These are phyloP conservation scores for Candida glucosophila DNA, from an alignment of 1,139 yeast genomes.

Conservation along the genomic window DNA sequence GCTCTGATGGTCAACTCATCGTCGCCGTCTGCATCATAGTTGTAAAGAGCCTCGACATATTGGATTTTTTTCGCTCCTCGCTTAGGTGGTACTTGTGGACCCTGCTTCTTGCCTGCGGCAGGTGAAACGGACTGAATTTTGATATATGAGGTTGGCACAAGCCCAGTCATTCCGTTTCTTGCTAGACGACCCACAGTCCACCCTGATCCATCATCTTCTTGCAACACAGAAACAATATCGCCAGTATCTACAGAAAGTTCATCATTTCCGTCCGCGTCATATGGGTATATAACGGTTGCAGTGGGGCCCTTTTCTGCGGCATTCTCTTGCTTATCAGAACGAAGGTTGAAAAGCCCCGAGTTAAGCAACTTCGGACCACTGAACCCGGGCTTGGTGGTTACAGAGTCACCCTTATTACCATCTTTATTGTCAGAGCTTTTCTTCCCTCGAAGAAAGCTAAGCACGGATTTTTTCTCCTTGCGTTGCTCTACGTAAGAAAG, in stretches of 20 bases:
- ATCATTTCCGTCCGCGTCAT: slow-evolving; percentile 65
- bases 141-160: slow-evolving; percentile 85
- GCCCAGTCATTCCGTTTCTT: slow-evolving; percentile 45
- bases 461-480: slow-evolving; percentile 41
- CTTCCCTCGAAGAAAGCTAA: slow-evolving; percentile 41
- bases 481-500: slow-evolving; percentile 40
- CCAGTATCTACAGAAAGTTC: slow-evolving; percentile 60
- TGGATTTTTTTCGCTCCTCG: slow-evolving; percentile 61
- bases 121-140: slow-evolving; percentile 23
- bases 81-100: slow-evolving; percentile 80
- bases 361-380: slow-evolving; percentile 16
- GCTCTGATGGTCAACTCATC: slow-evolving; percentile 67
- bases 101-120: slow-evolving; percentile 38
- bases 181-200: slow-evolving; percentile 67
- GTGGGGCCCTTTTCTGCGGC: slow-evolving; percentile 11
- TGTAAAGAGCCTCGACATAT: slow-evolving; percentile 70
- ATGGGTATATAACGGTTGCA: slow-evolving; percentile 59
- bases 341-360: slow-evolving; percentile 28
- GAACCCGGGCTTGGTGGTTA: slow-evolving; percentile 11
- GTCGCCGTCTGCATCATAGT: slow-evolving; percentile 72
- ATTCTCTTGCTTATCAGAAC: slow-evolving; percentile 10
- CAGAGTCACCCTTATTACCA: slow-evolving; percentile 10
- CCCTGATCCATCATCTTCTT: slow-evolving; percentile 83
- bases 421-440: slow-evolving; percentile 7
- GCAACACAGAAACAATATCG: slow-evolving; percentile 50